phyloP scores from a whole-genome alignment of 345 rosid genomes.

The Populus simonii region DNA sequence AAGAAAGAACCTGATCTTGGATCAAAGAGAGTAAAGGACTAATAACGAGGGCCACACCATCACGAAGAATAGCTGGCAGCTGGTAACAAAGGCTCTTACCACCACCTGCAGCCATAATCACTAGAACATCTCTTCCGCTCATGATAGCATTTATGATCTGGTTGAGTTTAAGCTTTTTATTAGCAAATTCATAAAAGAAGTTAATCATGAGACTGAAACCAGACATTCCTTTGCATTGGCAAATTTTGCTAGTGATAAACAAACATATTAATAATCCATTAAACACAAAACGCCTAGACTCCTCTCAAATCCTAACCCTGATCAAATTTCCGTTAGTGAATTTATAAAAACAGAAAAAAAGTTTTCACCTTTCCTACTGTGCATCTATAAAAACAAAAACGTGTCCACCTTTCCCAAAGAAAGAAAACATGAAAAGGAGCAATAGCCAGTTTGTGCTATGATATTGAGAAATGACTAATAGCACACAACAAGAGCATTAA shows the following conservation, averaged over 20 bases:
- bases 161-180: background rate
- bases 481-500: background rate
- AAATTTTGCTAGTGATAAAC: background rate
- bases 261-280: background rate
- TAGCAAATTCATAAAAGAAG: constrained; percentile 3
- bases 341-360: too few relatives aligned
- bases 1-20: constrained; percentile 80
- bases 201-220: background rate
- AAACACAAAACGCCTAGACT: too few relatives aligned
- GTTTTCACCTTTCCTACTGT: too few relatives aligned
- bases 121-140: constrained; percentile 81
- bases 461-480: background rate
- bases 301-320: too few relatives aligned
- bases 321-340: too few relatives aligned
- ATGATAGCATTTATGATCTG: constrained; percentile 86
- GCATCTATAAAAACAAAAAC: too few relatives aligned
- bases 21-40: constrained; percentile 91
- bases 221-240: background rate
- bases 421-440: background rate
- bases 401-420: background rate
- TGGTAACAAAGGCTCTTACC: constrained; percentile 98
- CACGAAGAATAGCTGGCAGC: constrained; percentile 76
- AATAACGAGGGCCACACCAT: constrained; percentile 77
- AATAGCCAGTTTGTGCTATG: background rate
- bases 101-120: constrained; percentile 98